Evolutionary conservation across 2,329 filamentous ascomycete genomes (phyloP).

Genomic region (Botrytis fragariae): DNA sequence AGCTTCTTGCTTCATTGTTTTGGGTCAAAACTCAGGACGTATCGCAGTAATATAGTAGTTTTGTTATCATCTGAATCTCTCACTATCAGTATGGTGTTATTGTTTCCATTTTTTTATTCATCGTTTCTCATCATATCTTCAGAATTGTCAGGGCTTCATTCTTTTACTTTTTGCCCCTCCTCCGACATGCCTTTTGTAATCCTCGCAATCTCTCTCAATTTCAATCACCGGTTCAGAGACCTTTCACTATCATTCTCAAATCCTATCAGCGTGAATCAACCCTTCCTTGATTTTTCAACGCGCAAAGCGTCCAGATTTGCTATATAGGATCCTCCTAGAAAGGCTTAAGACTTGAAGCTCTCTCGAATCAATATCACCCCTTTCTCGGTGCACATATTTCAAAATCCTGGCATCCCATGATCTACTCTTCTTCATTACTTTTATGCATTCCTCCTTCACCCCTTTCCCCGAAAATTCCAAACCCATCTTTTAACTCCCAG

Average conservation of each 20-base stretch:
- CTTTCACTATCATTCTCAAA: background rate
- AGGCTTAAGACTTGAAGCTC: background rate
- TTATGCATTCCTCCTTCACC: rapidly evolving
- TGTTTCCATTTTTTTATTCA: background rate
- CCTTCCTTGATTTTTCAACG: background rate
- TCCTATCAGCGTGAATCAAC: rapidly evolving
- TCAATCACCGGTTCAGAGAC: background rate
- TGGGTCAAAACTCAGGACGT: background rate
- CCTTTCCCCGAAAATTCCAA: background rate
- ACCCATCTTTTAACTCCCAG: background rate
- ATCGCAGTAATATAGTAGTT: rapidly evolving
- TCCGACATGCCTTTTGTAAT: background rate
- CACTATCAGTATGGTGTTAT: background rate
- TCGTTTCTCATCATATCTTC: background rate
- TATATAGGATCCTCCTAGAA: background rate
- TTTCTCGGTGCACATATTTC: no score
- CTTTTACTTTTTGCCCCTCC: background rate
- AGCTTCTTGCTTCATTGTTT: rapidly evolving
- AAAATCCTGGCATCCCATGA: no score
- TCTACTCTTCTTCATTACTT: background rate
- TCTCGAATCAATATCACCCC: no score
- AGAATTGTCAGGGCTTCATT: rapidly evolving
- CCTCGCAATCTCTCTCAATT: no score
- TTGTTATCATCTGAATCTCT: rapidly evolving
- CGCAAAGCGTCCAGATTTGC: rapidly evolving